phyloP scores from a whole-genome alignment of 768 basidiomycete species.

The Trametes cubensis region DNA sequence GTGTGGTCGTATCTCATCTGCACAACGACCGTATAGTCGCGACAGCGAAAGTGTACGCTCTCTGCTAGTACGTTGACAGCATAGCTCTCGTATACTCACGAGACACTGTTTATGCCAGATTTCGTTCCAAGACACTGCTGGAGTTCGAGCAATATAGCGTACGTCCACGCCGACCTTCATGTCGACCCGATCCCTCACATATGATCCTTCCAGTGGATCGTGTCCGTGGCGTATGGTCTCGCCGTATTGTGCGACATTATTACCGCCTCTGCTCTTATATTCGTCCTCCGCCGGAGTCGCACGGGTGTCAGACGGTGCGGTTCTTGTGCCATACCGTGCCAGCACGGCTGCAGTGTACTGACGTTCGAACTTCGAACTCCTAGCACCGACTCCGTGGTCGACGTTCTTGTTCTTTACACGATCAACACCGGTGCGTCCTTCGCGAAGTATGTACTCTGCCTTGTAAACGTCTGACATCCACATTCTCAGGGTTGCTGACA shows the following conservation, averaged over 20 bases:
- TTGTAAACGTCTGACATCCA: too few relatives aligned
- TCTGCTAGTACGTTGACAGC: too few relatives aligned
- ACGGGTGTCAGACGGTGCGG: background rate
- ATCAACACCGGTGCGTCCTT: background rate
- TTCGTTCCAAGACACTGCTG: background rate
- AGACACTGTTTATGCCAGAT: too few relatives aligned
- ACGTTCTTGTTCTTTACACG: slow-evolving; percentile 5
- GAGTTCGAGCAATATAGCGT: background rate
- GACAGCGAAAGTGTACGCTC: too few relatives aligned
- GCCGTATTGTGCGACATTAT: background rate
- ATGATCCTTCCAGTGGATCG: background rate
- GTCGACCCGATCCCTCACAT: background rate
- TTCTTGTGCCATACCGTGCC: background rate
- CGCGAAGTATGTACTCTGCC: too few relatives aligned
- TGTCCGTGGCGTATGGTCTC: background rate
- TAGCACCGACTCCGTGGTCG: slow-evolving; percentile 5
- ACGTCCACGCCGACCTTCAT: background rate
- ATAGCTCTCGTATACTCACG: too few relatives aligned
- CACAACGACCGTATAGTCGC: too few relatives aligned
- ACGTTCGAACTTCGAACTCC: too few relatives aligned
- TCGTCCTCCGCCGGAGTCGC: background rate
- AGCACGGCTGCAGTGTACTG: too few relatives aligned
- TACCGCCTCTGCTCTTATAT: background rate
- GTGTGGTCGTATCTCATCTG: too few relatives aligned
- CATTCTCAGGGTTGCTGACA: background rate